Base-by-base conservation (phyloP, 768 basidiomycete genomes). In the Paxillus rubicundulus region DNA sequence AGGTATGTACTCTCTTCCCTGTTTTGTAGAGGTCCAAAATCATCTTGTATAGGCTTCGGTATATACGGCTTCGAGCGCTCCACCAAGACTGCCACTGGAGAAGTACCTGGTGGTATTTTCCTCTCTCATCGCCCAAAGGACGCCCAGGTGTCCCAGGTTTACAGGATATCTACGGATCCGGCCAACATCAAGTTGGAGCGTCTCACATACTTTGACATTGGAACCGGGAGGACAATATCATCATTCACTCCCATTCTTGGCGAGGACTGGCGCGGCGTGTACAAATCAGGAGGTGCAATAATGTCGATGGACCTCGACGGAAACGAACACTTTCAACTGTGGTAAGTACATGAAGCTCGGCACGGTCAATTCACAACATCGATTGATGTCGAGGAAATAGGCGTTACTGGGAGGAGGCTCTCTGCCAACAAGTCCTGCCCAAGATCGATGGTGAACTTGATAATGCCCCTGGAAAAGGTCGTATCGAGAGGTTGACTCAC, bases 361-460 rank as follows among this genome's bases (percentile, higher is more conserved):
- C 18, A n/a, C 12, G 4, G 38, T 24, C 18, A 20, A 18, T 38
- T 28, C 9, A n/a, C 17, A 28, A 37, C 21, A 20, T 10, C 34
- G 30, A 2, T 42, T 55, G 27, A 50, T 9, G 5, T 48, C 17
- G 14, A 21, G 13, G 17, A 46, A 43, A 18, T 17, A 73, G 72
- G 72, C 74, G 75, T 30, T 73, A 75, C 57, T 77, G 75, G 75
- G 74, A 76, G 45, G 70, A 77, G 30, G 33, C 54, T 14, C 50
- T 62, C 33, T 61, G 60, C 16, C 54, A 63, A 8, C 55, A 50
- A 7, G 54, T 55, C 17, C 46, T 76, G 24, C 72, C 71, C 14
- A 61, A 48, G n/a, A 67, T 76, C 28, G 68, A 72, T 30, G 62
- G 65, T 13, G 74, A 77, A 50, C 61, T 74, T 14, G 63, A 72